These are phyloP conservation scores for Cladobotryum protrusum DNA, from an alignment of 2,329 filamentous ascomycete species.

Conservation along the genomic window DNA sequence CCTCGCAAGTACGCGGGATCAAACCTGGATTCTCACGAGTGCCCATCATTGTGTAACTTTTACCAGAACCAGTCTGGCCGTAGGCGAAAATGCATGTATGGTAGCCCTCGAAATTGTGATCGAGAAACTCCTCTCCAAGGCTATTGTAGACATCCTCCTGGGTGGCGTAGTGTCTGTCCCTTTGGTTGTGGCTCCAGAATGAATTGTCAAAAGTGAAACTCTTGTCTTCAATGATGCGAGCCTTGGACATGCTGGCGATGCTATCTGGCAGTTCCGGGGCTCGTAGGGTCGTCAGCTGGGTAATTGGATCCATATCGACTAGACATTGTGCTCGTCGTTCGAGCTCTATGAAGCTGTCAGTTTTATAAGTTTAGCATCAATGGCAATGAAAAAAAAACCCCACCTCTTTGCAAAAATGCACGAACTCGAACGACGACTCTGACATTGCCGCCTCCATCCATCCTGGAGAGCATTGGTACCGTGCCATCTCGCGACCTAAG, in stretches of 20 bases:
- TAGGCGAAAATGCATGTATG: conserved; percentile 99
- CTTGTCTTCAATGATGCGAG: conserved; percentile 75
- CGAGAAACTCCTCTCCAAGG: conserved; percentile 91
- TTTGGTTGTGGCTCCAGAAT: conserved; percentile 86
- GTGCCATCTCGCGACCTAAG: conserved; percentile 66
- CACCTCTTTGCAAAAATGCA: conserved; percentile 73
- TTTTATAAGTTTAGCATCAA: not conserved
- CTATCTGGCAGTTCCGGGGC: conserved; percentile 53
- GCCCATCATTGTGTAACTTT: conserved; percentile 99
- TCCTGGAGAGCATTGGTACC: conserved; percentile 49
- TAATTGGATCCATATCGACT: conserved; percentile 82
- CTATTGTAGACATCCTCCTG: conserved; percentile 93
- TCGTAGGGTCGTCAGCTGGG: conserved; percentile 75
- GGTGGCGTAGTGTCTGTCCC: conserved; percentile 78
- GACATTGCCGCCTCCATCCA: conserved; percentile 67
- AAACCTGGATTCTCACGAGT: conserved; percentile 76
- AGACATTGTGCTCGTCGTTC: conserved; percentile 77
- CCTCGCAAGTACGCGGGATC: conserved; percentile 91
- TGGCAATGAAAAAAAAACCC: conserved; percentile 13
- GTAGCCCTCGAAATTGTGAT: conserved; percentile 99
- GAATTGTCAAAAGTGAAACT: conserved; percentile 95
- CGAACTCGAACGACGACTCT: conserved; percentile 75
- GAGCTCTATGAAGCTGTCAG: conserved; percentile 55
- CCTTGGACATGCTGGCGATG: conserved; percentile 42
- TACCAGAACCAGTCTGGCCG: conserved; percentile 93